phyloP scores from a whole-genome alignment of 2,329 filamentous ascomycete genomes.

The Bertia moriformis region DNA sequence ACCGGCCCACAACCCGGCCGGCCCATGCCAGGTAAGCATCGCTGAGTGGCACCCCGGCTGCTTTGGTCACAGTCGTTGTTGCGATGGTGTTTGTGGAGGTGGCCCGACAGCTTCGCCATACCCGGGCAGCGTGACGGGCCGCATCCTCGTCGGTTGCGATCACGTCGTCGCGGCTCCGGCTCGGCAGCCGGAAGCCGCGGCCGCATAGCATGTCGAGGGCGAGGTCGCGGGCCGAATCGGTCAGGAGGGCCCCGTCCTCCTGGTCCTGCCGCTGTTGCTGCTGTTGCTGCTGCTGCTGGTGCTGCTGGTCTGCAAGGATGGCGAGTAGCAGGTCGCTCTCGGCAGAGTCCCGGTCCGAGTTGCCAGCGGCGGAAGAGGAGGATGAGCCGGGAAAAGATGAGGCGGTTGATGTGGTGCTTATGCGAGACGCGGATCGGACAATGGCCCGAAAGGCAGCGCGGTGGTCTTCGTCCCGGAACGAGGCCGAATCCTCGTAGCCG shows the following conservation, averaged over 20 bases:
- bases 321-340: constrained; percentile 70
- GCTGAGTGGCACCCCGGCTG: no score
- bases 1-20: constrained; percentile 68
- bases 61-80: no score
- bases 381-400: no score
- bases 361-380: constrained; percentile 53
- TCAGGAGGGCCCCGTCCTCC: constrained; percentile 41
- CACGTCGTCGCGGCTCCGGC: constrained; percentile 46
- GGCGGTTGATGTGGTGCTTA: no score
- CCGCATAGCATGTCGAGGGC: constrained; percentile 62
- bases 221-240: constrained; percentile 52
- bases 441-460: constrained; percentile 50
- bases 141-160: constrained; percentile 55
- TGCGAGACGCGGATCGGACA: constrained; percentile 50
- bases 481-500: constrained; percentile 42
- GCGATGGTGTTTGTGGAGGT: no score
- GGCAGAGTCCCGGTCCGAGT: constrained; percentile 52
- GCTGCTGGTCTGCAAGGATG: constrained; percentile 60
- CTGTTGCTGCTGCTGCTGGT: no score
- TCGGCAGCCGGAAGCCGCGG: constrained; percentile 54
- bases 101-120: constrained; percentile 66
- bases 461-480: constrained; percentile 30
- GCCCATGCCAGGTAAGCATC: constrained; percentile 70
- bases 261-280: no score
- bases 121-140: constrained; percentile 41